phyloP scores from a whole-genome alignment of 176 grass and related monocot genomes.

The Zoysia japonica region DNA sequence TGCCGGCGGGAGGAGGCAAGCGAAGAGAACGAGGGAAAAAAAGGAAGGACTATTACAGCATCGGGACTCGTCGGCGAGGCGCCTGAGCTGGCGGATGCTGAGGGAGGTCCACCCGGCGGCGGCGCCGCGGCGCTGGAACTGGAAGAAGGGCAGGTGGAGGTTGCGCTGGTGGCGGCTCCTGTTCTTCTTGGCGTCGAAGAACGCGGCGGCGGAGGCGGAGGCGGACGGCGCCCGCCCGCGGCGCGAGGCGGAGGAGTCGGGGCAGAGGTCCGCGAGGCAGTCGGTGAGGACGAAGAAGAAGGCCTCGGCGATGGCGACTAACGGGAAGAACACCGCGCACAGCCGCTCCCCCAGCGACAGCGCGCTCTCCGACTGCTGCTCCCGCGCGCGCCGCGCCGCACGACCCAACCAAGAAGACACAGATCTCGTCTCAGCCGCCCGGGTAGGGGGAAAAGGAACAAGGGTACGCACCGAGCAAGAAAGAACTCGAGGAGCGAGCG shows the following conservation, averaged over 20 bases:
- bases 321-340: constrained; percentile 41
- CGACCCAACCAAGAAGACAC: not conserved
- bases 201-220: not conserved
- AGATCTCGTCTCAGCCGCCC: not conserved
- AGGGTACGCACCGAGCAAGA: no score
- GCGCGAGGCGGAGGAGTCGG: not conserved
- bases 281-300: constrained; percentile 46
- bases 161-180: no score
- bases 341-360: constrained; percentile 31
- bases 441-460: not conserved
- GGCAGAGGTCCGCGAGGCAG: constrained; percentile 57
- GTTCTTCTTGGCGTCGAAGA: not conserved
- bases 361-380: constrained; percentile 55
- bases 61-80: not conserved
- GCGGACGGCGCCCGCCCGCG: constrained; percentile 9
- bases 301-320: constrained; percentile 51
- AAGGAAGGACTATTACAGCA: not conserved
- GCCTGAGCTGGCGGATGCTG: constrained; percentile 41
- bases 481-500: no score
- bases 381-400: not conserved
- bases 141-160: not conserved
- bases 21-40: not conserved
- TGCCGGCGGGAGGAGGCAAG: not conserved
- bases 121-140: not conserved
- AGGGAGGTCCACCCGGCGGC: constrained; percentile 16